Evolutionary conservation across 129 eudicot genomes (phyloP).

Genomic region (Tagetes erecta): DNA sequence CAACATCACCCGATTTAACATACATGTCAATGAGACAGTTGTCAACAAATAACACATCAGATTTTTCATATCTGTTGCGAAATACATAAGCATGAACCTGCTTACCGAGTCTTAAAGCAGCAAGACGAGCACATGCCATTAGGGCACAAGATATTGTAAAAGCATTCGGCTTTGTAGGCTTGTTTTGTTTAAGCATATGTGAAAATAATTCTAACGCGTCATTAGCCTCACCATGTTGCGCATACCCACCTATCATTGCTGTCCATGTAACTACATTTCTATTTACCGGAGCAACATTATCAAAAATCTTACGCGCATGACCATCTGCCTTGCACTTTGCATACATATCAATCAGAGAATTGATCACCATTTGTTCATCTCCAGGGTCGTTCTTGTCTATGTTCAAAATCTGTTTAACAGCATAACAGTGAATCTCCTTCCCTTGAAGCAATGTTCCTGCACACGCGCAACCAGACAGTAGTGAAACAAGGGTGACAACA

Average conservation of each 20-base stretch:
- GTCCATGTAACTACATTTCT: constrained; percentile 92
- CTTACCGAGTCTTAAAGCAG: constrained; percentile 58
- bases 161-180: constrained; percentile 50
- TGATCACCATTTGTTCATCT: constrained; percentile 73
- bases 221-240: constrained; percentile 64
- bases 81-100: constrained; percentile 66
- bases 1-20: constrained; percentile 79
- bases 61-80: constrained; percentile 49
- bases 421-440: constrained; percentile 68
- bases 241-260: constrained; percentile 68
- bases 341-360: constrained; percentile 82
- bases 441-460: constrained; percentile 59
- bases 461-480: constrained; percentile 73
- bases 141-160: constrained; percentile 79
- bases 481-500: constrained; percentile 72
- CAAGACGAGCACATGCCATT: constrained; percentile 82
- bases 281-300: constrained; percentile 35
- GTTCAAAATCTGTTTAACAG: constrained; percentile 50
- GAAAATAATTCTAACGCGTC: constrained; percentile 63
- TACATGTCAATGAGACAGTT: constrained; percentile 91
- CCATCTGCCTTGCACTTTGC: constrained; percentile 60
- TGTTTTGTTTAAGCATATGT: constrained; percentile 45
- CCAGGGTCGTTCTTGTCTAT: constrained; percentile 38
- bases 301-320: constrained; percentile 53
- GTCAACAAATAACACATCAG: constrained; percentile 52